These are phyloP conservation scores for Cornus kousa DNA, from an alignment of 148 eudicot genomes.

Conservation along the genomic window DNA sequence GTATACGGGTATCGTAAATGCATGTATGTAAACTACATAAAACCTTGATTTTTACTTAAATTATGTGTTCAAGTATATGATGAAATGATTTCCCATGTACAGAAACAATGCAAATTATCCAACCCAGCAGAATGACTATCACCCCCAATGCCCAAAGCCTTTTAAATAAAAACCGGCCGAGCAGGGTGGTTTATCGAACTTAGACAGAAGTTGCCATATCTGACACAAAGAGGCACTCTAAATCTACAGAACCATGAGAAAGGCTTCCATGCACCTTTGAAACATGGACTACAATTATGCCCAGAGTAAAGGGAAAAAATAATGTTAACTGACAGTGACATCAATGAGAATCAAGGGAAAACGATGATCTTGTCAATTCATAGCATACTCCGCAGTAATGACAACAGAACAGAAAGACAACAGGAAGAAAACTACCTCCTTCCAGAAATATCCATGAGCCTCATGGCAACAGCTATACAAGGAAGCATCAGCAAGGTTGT, in stretches of 20 bases:
- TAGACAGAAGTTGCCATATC: background rate
- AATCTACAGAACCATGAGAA: background rate
- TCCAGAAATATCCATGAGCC: slow-evolving; percentile 46
- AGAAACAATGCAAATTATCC: background rate
- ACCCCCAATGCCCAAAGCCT: background rate
- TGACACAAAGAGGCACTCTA: background rate
- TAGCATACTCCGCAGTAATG: background rate
- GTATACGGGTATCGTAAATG: background rate
- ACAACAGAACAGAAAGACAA: background rate
- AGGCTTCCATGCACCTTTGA: background rate
- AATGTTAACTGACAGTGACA: background rate
- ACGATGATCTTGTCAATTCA: background rate
- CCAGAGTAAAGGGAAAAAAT: background rate
- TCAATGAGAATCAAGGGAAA: background rate
- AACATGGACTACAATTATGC: background rate
- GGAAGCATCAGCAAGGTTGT: slow-evolving; percentile 49
- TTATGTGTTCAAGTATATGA: background rate
- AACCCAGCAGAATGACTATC: background rate
- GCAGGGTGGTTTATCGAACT: background rate
- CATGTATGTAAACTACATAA: background rate
- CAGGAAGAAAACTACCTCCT: slow-evolving; percentile 27
- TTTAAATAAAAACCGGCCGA: background rate
- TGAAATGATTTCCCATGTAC: background rate
- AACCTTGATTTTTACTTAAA: background rate
- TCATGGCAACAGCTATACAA: slow-evolving; percentile 52